phyloP scores from a whole-genome alignment of 106 monocot genomes.

The Vanilla planifolia region DNA sequence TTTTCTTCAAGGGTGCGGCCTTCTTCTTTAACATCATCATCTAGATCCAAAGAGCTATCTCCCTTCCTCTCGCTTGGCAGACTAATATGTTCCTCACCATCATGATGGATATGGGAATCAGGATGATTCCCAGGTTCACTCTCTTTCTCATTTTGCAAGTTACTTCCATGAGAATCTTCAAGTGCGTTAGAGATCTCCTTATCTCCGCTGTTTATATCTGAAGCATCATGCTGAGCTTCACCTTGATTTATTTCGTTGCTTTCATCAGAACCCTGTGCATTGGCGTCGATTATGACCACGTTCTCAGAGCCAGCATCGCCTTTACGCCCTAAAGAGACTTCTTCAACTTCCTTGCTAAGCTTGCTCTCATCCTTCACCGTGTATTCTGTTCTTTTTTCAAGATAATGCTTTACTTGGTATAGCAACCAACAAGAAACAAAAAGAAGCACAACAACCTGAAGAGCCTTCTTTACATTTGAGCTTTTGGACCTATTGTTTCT shows the following conservation, averaged over 20 bases:
- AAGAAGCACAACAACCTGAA: constrained; percentile 7
- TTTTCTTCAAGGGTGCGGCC: background rate
- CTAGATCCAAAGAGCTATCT: background rate
- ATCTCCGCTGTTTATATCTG: background rate
- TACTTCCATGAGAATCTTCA: background rate
- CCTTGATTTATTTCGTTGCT: background rate
- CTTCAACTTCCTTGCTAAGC: background rate
- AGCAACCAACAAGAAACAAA: constrained; percentile 5
- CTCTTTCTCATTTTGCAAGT: background rate
- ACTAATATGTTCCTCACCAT: constrained; percentile 2
- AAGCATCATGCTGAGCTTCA: background rate
- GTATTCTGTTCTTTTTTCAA: background rate
- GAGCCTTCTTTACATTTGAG: constrained; percentile 5
- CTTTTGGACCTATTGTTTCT: constrained; percentile 5
- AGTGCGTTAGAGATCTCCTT: background rate
- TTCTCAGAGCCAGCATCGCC: constrained; percentile 12
- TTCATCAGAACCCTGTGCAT: constrained; percentile 1
- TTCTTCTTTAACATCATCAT: background rate
- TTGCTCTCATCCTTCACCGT: constrained; percentile 1
- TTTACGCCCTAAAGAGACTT: constrained; percentile 2
- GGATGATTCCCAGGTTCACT: background rate
- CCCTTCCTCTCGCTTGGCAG: background rate
- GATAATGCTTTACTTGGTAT: constrained; percentile 9
- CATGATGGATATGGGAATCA: background rate
- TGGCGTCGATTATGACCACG: constrained; percentile 1